phyloP scores from a whole-genome alignment of 768 basidiomycete genomes.

The Boletus rufocinnamomeus region DNA sequence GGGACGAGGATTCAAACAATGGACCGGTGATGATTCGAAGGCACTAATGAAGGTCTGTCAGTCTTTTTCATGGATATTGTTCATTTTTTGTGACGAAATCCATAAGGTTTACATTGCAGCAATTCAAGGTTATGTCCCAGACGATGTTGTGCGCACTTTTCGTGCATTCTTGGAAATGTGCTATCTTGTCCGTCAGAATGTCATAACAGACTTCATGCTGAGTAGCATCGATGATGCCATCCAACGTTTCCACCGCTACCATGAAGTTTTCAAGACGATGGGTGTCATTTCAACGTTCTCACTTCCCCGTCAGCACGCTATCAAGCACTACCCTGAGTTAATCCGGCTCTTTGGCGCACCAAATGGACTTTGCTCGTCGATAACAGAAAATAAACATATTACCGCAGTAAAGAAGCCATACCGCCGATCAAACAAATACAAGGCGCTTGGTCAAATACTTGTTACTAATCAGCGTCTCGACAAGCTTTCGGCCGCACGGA shows the following conservation, averaged over 20 bases:
- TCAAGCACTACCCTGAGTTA: constrained; percentile 31
- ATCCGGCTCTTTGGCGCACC: constrained; percentile 35
- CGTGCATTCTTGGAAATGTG: background rate
- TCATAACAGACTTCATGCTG: background rate
- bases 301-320: constrained; percentile 33
- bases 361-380: constrained; percentile 40
- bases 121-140: constrained; percentile 10
- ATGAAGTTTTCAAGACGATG: too few relatives aligned
- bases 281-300: background rate
- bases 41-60: too few relatives aligned
- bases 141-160: constrained; percentile 5
- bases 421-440: too few relatives aligned
- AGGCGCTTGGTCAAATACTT: too few relatives aligned
- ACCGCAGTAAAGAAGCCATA: constrained; percentile 11
- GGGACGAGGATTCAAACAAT: too few relatives aligned
- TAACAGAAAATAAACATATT: constrained; percentile 40
- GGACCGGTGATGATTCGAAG: too few relatives aligned
- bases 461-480: too few relatives aligned
- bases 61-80: too few relatives aligned
- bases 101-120: too few relatives aligned
- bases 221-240: background rate
- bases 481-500: too few relatives aligned
- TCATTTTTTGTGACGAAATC: too few relatives aligned
- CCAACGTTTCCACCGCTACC: constrained; percentile 24
- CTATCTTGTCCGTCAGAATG: background rate